phyloP scores from a whole-genome alignment of 345 rosid species.

The Corchorus capsularis region DNA sequence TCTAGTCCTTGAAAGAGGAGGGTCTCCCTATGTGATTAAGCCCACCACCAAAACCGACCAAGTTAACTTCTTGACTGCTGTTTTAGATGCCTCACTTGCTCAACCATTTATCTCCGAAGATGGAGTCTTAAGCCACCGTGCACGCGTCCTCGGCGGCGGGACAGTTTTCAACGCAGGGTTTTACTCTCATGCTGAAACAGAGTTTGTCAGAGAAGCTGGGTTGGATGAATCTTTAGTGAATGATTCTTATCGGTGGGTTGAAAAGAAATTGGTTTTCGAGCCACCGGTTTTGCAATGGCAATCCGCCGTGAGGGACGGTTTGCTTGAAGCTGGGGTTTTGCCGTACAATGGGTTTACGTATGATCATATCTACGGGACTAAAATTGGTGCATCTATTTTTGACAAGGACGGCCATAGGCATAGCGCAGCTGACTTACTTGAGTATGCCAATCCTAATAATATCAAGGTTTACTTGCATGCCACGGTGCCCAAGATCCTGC shows the following conservation, averaged over 20 bases:
- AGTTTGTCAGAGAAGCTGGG: slow-evolving; percentile 42
- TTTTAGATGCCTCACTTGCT: slow-evolving; percentile 51
- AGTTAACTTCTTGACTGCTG: slow-evolving; percentile 37
- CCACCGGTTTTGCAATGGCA: slow-evolving; percentile 65
- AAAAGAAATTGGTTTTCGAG: slow-evolving; percentile 56
- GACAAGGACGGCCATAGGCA: slow-evolving; percentile 66
- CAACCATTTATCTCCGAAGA: slow-evolving; percentile 74
- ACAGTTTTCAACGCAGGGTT: slow-evolving; percentile 75
- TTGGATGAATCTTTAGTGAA: slow-evolving; percentile 52
- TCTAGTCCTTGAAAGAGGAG: slow-evolving; percentile 78
- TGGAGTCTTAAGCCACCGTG: slow-evolving; percentile 72
- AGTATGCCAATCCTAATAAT: slow-evolving; percentile 58
- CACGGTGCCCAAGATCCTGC: slow-evolving; percentile 55
- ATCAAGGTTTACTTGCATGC: slow-evolving; percentile 63
- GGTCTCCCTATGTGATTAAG: slow-evolving; percentile 62
- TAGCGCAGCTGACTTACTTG: slow-evolving; percentile 74
- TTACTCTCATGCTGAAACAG: slow-evolving; percentile 56
- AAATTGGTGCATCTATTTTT: slow-evolving; percentile 71
- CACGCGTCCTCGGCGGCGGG: slow-evolving; percentile 85
- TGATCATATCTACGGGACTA: slow-evolving; percentile 68
- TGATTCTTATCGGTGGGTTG: slow-evolving; percentile 74
- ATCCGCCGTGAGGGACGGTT: slow-evolving; percentile 72
- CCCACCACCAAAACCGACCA: slow-evolving; percentile 43
- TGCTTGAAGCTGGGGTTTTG: slow-evolving; percentile 59
- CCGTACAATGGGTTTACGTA: slow-evolving; percentile 77